Evolutionary conservation across 805 yeast species (phyloP), one percentile per base, ranked within the genome.

Genomic region (Cyberlindnera japonica): DNA sequence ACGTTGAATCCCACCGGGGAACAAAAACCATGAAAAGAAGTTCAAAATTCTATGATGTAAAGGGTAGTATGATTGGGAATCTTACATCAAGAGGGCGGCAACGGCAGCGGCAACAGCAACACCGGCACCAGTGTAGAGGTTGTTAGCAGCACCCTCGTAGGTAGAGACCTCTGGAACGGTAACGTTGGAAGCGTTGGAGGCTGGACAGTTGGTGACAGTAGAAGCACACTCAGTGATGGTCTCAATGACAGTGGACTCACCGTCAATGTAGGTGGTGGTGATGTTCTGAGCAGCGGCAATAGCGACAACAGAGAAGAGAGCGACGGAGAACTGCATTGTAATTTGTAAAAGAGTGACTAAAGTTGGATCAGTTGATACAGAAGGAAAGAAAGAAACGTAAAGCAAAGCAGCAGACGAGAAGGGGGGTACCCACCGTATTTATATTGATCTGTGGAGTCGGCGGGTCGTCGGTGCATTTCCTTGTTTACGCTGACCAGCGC

Each of bases 251-350:
- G 49, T 49, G 24, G 44, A 15, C 26, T 30, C 45, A 23, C 36
- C 38, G 11, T 27, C 37, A 22, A 50, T 47, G 33, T 29, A 29
- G n/a, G 38, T 45, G 35, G 45, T 43, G 33, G 55, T 34, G 44
- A 35, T 27, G 48, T 40, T 45, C 26, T 41, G 35, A 34, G 62
- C 57, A 20, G 45, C 41, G 44, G 54, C 59, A 15, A 45, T 38
- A 29, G 63, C 52, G 42, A 48, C 58, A 37, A 50, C 48, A 31
- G 60, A 43, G 38, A 58, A 44, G 34, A 54, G 38, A 41, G 59
- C 53, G 47, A 55, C 41, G 19, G 57, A 51, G 58, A 59, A 59
- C 56, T 58, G 63, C 64, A 59, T 59, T 55, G 35, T 53, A 13
- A 35, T 35, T 8, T 19, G 23, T 33, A 36, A 43, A 49, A 42